Evolutionary conservation across 768 basidiomycete genomes (phyloP).

Genomic region (Hortiboletus campestris): DNA sequence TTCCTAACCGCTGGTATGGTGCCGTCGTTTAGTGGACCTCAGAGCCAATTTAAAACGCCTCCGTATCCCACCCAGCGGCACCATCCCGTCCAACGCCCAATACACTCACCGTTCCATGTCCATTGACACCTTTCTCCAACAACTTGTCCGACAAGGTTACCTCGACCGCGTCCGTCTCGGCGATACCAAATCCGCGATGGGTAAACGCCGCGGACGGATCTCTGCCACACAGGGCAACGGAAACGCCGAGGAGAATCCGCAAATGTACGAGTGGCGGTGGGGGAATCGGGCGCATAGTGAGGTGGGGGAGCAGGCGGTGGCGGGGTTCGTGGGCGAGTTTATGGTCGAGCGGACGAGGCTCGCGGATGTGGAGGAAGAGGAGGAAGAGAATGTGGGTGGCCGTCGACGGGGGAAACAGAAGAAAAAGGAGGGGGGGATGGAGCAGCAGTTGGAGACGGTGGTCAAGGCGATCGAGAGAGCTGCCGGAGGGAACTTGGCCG

Average conservation of each 20-base stretch:
- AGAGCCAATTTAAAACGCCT: constrained; percentile 68
- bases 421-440: constrained; percentile 13
- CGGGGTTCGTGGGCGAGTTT: constrained; percentile 75
- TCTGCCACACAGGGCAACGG: constrained; percentile 37
- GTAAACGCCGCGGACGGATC: constrained; percentile 57
- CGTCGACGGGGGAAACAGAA: constrained; percentile 19
- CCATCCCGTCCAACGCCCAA: constrained; percentile 51
- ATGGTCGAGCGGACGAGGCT: constrained; percentile 43
- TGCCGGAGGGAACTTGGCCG: constrained; percentile 49
- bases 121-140: constrained; percentile 64
- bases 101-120: constrained; percentile 50
- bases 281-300: constrained; percentile 78
- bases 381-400: constrained; percentile 4
- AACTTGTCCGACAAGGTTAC: constrained; percentile 69
- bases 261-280: constrained; percentile 79
- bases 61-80: constrained; percentile 49
- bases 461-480: constrained; percentile 26
- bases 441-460: constrained; percentile 16
- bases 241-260: constrained; percentile 10
- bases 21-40: constrained; percentile 57
- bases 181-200: constrained; percentile 42
- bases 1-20: not conserved
- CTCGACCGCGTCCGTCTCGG: constrained; percentile 66
- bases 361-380: constrained; percentile 19
- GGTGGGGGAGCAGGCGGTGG: constrained; percentile 75